Evolutionary conservation across 768 basidiomycete genomes (phyloP).

Genomic region (Leccinum longicurvipes): DNA sequence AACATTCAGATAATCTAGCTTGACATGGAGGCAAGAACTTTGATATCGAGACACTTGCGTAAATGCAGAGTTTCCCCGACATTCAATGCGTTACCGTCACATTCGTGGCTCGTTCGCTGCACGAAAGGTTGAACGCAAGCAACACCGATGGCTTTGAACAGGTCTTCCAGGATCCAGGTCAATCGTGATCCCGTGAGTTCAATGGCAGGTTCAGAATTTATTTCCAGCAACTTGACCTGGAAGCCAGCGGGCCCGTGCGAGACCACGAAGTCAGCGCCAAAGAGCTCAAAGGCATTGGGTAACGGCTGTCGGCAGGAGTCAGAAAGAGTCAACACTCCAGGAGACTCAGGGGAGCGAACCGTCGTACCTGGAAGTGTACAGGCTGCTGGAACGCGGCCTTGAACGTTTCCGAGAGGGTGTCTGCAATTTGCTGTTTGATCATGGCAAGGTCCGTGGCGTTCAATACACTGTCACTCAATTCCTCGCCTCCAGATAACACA

Average conservation of each 20-base stretch:
- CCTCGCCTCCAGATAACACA: constrained; percentile 38
- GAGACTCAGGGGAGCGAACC: neutral
- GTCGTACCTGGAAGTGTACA: constrained; percentile 75
- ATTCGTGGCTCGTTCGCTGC: neutral
- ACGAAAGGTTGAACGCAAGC: constrained; percentile 68
- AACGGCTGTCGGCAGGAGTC: constrained; percentile 49
- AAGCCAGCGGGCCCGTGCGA: constrained; percentile 41
- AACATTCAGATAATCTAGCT: constrained; percentile 1
- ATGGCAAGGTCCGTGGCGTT: constrained; percentile 37
- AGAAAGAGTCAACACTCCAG: neutral
- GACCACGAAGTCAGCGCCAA: constrained; percentile 90
- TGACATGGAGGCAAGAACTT: constrained; percentile 37
- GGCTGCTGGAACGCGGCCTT: constrained; percentile 81
- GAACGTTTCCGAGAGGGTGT: constrained; percentile 75
- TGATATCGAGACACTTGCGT: constrained; percentile 63
- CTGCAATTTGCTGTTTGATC: constrained; percentile 62
- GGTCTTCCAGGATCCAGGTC: constrained; percentile 73
- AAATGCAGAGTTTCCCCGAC: constrained; percentile 54
- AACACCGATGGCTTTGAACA: constrained; percentile 69
- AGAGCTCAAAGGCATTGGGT: constrained; percentile 93
- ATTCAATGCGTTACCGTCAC: constrained; percentile 35
- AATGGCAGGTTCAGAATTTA: constrained; percentile 96
- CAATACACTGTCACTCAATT: constrained; percentile 22
- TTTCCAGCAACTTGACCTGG: constrained; percentile 76
- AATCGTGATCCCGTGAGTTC: constrained; percentile 86